A percentile compares a stretch with the other conserved stretches of the same genome.
These are phyloP conservation scores for Phytophthora colocasiae DNA, from an alignment of 352 stramenopile species.

Conservation along the genomic window DNA sequence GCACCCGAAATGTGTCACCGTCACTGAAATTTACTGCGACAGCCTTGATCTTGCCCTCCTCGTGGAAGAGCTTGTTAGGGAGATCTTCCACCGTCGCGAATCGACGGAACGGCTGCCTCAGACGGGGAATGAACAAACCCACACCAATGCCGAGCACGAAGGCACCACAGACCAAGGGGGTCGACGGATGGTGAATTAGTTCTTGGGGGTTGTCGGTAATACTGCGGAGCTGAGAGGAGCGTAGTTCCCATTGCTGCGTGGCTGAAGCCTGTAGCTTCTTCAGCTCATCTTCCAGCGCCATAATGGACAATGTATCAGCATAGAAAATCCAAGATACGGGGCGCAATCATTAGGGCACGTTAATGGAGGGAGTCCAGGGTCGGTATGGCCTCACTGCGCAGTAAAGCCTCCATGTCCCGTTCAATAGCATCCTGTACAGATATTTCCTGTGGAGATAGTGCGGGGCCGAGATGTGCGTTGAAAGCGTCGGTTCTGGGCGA, in stretches of 20 bases:
- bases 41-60: conserved; percentile 62
- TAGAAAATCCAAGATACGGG: conserved; percentile 7
- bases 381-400: conserved; percentile 15
- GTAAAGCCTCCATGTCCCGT: conserved; percentile 29
- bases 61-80: conserved; percentile 71
- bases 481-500: not conserved
- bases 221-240: conserved; percentile 16
- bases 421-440: conserved; percentile 37
- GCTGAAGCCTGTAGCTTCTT: conserved; percentile 25
- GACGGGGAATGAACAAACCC: conserved; percentile 57
- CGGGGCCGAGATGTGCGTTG: not conserved
- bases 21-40: conserved; percentile 71
- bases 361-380: conserved; percentile 3
- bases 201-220: conserved; percentile 30
- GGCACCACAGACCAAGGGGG: conserved; percentile 50
- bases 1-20: conserved; percentile 85
- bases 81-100: conserved; percentile 85
- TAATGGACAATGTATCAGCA: conserved; percentile 1
- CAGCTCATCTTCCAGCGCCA: conserved; percentile 25
- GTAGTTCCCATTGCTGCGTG: conserved; percentile 27
- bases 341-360: conserved; percentile 5
- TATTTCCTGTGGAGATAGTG: conserved; percentile 19
- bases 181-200: conserved; percentile 40
- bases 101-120: conserved; percentile 73
- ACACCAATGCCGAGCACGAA: conserved; percentile 66